These are phyloP conservation scores for Yamadazyma trypodendri DNA, from an alignment of 1,139 yeast species.

Conservation along the genomic window DNA sequence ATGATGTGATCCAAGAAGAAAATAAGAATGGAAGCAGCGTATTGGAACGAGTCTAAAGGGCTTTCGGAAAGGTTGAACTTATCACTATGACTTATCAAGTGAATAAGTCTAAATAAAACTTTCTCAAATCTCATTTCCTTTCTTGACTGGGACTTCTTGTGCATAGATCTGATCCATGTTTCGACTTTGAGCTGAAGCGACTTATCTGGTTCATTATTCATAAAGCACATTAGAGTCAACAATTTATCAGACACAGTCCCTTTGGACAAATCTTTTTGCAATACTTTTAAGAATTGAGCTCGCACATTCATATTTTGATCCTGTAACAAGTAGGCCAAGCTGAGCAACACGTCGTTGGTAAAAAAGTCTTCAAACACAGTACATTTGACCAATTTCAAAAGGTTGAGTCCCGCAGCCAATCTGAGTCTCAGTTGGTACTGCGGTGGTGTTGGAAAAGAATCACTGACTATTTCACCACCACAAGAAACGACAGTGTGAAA, in stretches of 20 bases:
- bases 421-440: constrained; percentile 61
- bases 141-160: constrained; percentile 42
- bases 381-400: constrained; percentile 63
- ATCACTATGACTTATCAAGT: constrained; percentile 73
- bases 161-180: constrained; percentile 74
- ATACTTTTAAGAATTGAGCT: constrained; percentile 43
- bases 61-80: constrained; percentile 50
- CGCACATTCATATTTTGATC: constrained; percentile 67
- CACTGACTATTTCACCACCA: constrained; percentile 76
- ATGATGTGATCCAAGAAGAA: constrained; percentile 64
- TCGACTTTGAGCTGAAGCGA: constrained; percentile 49
- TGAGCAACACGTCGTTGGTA: constrained; percentile 49
- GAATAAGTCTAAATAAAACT: constrained; percentile 64
- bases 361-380: constrained; percentile 55
- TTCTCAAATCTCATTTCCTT: constrained; percentile 56
- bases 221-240: constrained; percentile 65
- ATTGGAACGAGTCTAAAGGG: constrained; percentile 37
- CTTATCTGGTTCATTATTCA: constrained; percentile 70
- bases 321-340: constrained; percentile 60
- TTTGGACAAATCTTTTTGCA: constrained; percentile 53
- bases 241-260: constrained; percentile 63
- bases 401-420: constrained; percentile 62
- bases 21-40: constrained; percentile 49
- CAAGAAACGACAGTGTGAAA: constrained; percentile 66
- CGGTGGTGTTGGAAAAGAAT: constrained; percentile 57